phyloP scores from a whole-genome alignment of 768 basidiomycete genomes.

The Macrolepiota fuliginosa region DNA sequence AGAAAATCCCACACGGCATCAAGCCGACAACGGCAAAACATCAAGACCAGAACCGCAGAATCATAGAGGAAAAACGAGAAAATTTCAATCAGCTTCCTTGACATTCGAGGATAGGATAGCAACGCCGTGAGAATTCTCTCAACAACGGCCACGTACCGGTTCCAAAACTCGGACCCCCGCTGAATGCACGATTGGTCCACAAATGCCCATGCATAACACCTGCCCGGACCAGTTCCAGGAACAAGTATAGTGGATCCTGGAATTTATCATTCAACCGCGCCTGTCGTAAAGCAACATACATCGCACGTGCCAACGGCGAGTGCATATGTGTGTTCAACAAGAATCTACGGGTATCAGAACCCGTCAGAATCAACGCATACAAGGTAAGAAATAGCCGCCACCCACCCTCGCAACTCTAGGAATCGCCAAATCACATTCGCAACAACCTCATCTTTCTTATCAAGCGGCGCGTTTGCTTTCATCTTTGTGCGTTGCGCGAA shows the following conservation, averaged over 20 bases:
- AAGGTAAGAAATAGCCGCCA: slow-evolving; percentile 18
- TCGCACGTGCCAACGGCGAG: slow-evolving; percentile 86
- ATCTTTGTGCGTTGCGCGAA: slow-evolving; percentile 80
- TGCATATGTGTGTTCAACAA: slow-evolving; percentile 86
- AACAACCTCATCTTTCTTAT: slow-evolving; percentile 98
- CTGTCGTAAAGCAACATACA: slow-evolving; percentile 76
- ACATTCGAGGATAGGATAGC: background rate
- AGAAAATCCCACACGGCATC: slow-evolving; percentile 1
- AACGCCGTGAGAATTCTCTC: slow-evolving; percentile 6
- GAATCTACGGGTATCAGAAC: slow-evolving; percentile 54
- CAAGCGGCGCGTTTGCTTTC: slow-evolving; percentile 61
- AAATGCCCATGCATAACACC: slow-evolving; percentile 94
- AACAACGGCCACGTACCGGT: slow-evolving; percentile 53
- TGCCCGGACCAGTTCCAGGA: slow-evolving; percentile 93
- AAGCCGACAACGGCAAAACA: background rate
- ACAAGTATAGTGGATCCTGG: slow-evolving; percentile 93
- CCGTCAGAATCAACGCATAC: slow-evolving; percentile 10
- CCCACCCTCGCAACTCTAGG: slow-evolving; percentile 92
- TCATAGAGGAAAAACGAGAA: slow-evolving; percentile 4
- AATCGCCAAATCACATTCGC: slow-evolving; percentile 99
- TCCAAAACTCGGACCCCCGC: slow-evolving; percentile 95
- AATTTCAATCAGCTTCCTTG: slow-evolving; percentile 10
- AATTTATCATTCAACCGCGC: slow-evolving; percentile 95
- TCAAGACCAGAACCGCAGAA: background rate
- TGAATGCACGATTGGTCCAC: slow-evolving; percentile 86